Evolutionary conservation across 2,329 filamentous ascomycete species (phyloP).

Genomic region (Arthrobotrys entomopaga): DNA sequence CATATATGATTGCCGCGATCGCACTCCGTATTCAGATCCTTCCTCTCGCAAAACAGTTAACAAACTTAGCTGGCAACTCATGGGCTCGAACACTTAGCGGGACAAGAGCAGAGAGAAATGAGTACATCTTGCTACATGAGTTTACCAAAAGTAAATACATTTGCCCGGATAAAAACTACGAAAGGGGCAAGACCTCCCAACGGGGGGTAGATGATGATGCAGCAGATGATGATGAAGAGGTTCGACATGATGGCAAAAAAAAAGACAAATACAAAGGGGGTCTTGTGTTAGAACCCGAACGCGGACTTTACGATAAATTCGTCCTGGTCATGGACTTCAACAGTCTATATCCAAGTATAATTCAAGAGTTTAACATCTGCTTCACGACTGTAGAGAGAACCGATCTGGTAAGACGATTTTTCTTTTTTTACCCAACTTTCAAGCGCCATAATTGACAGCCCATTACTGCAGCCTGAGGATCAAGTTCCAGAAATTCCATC

Average conservation of each 20-base stretch:
- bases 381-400: constrained; percentile 94
- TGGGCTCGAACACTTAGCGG: constrained; percentile 96
- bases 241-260: constrained; percentile 78
- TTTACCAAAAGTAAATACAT: constrained; percentile 98
- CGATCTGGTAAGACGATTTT: constrained; percentile 70
- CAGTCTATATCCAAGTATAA: constrained; percentile 97
- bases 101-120: constrained; percentile 95
- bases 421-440: background rate
- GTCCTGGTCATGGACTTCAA: constrained; percentile 99
- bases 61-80: constrained; percentile 95
- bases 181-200: constrained; percentile 70
- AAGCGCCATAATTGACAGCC: background rate
- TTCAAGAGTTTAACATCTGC: constrained; percentile 99
- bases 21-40: constrained; percentile 90
- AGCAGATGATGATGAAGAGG: constrained; percentile 57
- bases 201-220: constrained; percentile 69
- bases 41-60: constrained; percentile 91
- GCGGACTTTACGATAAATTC: constrained; percentile 97
- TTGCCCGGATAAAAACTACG: constrained; percentile 91
- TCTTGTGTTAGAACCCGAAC: constrained; percentile 97
- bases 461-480: constrained; percentile 74
- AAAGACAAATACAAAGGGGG: constrained; percentile 99
- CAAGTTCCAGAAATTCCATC: constrained; percentile 85
- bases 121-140: constrained; percentile 98
- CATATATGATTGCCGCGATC: constrained; percentile 92